Evolutionary conservation across 805 yeast genomes (phyloP).

Genomic region (Tetrapisispora taiwanensis): DNA sequence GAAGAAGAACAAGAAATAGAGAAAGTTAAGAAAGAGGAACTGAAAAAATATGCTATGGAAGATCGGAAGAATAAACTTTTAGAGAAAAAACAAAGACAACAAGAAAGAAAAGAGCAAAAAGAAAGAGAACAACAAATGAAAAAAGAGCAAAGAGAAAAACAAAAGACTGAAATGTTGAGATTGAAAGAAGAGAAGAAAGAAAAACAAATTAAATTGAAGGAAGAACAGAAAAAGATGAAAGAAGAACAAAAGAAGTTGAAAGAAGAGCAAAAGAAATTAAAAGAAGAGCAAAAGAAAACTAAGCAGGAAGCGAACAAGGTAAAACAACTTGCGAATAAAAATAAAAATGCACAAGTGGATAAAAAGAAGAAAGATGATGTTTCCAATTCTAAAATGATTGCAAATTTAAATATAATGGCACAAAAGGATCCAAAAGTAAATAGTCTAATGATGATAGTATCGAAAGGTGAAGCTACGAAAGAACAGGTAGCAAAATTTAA

Average conservation of each 20-base stretch:
- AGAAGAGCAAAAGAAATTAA: conserved; percentile 12
- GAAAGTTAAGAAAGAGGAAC: conserved; percentile 30
- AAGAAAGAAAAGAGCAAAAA: conserved; percentile 19
- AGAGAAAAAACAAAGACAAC: conserved; percentile 20
- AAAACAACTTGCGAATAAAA: conserved; percentile 3
- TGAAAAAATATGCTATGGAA: conserved; percentile 29
- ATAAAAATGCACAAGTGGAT: conserved; percentile 9
- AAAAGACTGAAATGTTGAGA: conserved; percentile 14
- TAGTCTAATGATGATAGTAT: conserved; percentile 72
- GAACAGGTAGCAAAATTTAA: conserved; percentile 73
- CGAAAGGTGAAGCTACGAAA: conserved; percentile 65
- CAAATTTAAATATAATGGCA: conserved; percentile 76
- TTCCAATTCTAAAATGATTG: conserved; percentile 72
- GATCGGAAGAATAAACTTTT: conserved; percentile 19
- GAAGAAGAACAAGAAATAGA: conserved; percentile 32
- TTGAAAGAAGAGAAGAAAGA: conserved; percentile 13
- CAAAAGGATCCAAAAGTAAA: conserved; percentile 57
- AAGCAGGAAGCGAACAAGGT: neutral
- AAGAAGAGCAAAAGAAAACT: conserved; percentile 1
- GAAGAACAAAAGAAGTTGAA: conserved; percentile 14
- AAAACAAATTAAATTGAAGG: conserved; percentile 15
- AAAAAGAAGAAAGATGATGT: conserved; percentile 12
- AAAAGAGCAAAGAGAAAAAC: conserved; percentile 17
- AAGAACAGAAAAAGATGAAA: conserved; percentile 10
- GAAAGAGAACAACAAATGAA: conserved; percentile 11